Conservation (phyloP, 2,329 filamentous ascomycete genomes). For the Aspergillus pseudonomiae region DNA sequence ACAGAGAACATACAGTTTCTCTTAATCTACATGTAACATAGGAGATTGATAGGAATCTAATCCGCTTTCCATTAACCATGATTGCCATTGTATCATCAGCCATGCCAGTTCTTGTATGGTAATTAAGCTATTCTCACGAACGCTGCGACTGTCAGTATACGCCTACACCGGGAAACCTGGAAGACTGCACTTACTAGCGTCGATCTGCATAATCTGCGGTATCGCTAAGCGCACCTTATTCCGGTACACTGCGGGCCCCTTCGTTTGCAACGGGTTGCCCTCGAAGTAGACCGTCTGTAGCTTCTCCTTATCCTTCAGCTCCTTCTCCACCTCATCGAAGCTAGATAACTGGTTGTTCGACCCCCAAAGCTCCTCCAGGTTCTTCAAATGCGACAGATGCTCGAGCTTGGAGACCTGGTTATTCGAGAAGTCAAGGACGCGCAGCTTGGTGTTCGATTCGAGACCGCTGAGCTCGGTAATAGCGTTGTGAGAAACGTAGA, state of each 20-base stretch:
- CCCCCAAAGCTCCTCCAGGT: constrained; percentile 91
- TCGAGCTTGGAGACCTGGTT: constrained; percentile 78
- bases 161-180: not conserved
- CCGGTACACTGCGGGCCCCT: constrained; percentile 80
- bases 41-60: not conserved
- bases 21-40: not conserved
- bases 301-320: constrained; percentile 75
- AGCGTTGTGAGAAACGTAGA: constrained; percentile 96
- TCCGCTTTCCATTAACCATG: constrained; percentile 3
- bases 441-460: constrained; percentile 66
- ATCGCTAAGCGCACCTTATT: constrained; percentile 90
- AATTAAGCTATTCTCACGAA: constrained; percentile 30
- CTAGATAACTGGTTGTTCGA: constrained; percentile 81
- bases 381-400: constrained; percentile 68
- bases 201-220: constrained; percentile 88
- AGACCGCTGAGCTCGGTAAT: constrained; percentile 76
- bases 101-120: not conserved
- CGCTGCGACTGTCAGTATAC: constrained; percentile 25
- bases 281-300: constrained; percentile 95
- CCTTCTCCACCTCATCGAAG: constrained; percentile 77
- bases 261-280: constrained; percentile 84
- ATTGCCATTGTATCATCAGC: constrained; percentile 1
- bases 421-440: constrained; percentile 84
- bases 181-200: constrained; percentile 70
- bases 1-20: not conserved